Evolutionary conservation across 345 rosid genomes (phyloP).

Genomic region (Balakata baccata): DNA sequence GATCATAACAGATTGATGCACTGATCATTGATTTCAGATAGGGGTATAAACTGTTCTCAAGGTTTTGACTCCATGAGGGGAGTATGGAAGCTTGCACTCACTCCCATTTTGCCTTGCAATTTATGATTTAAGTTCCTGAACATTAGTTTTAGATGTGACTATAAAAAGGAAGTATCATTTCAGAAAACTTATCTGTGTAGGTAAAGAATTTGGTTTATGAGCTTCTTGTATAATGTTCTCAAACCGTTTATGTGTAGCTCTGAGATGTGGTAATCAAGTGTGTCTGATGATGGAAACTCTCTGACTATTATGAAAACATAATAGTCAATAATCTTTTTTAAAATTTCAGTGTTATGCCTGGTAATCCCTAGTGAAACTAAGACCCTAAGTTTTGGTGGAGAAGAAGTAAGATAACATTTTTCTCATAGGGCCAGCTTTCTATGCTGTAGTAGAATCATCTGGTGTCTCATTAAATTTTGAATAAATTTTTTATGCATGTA

Average conservation of each 20-base stretch:
- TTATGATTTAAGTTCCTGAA: neutral
- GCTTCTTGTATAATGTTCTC: neutral
- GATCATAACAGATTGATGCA: too few relatives aligned
- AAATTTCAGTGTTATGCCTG: neutral
- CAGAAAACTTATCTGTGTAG: neutral
- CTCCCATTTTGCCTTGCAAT: neutral
- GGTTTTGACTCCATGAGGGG: neutral
- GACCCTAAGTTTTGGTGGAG: neutral
- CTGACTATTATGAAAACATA: neutral
- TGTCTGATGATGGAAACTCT: neutral
- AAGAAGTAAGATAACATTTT: neutral
- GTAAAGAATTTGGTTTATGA: neutral
- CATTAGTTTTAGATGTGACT: neutral
- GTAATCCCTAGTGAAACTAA: neutral
- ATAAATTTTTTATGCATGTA: neutral
- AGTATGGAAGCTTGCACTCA: neutral
- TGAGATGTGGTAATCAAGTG: neutral
- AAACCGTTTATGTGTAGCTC: neutral
- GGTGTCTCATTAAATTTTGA: neutral
- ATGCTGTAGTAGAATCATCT: neutral
- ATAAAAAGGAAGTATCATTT: neutral
- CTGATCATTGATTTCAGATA: neutral
- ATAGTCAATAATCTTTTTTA: neutral
- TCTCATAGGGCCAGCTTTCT: neutral
- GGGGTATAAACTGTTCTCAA: neutral